Conservation (phyloP, 73 alveolate species). For the Uronychia setigera region DNA sequence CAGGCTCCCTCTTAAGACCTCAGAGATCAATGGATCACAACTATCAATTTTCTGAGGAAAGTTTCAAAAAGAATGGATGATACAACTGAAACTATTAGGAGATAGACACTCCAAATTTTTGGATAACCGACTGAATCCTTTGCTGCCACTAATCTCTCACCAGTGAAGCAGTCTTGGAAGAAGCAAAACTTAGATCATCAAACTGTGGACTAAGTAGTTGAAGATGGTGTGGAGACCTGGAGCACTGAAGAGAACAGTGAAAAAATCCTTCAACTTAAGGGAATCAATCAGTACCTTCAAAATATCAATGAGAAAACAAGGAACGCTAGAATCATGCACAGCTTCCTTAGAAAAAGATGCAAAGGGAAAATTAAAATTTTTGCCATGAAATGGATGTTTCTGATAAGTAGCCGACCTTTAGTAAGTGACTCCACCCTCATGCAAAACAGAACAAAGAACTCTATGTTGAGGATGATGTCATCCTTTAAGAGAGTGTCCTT, state of each 20-base stretch:
- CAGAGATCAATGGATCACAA: constrained; percentile 63
- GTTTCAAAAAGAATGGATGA: constrained; percentile 44
- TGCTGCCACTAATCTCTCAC: not conserved
- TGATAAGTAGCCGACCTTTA: constrained; percentile 80
- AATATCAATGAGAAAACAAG: constrained; percentile 53
- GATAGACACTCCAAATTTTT: constrained; percentile 26
- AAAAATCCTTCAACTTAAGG: constrained; percentile 56
- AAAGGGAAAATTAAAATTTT: constrained; percentile 78
- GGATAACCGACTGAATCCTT: constrained; percentile 34
- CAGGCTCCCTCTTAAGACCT: constrained; percentile 59
- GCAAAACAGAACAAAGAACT: constrained; percentile 19
- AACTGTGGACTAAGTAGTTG: constrained; percentile 12
- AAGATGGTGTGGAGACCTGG: constrained; percentile 9
- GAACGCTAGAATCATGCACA: constrained; percentile 69
- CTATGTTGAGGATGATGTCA: constrained; percentile 67
- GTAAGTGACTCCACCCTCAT: not conserved
- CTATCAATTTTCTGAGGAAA: constrained; percentile 34
- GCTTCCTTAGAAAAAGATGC: constrained; percentile 82
- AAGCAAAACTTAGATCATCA: constrained; percentile 11
- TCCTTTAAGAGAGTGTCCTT: constrained; percentile 60
- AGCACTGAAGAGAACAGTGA: constrained; percentile 25
- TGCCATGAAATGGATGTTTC: constrained; percentile 75
- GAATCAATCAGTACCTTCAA: constrained; percentile 64
- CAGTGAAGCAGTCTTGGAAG: constrained; percentile 26
- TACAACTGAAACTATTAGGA: not conserved